Conservation (phyloP, 768 basidiomycete genomes). For the Boletus subcaerulescens region DNA sequence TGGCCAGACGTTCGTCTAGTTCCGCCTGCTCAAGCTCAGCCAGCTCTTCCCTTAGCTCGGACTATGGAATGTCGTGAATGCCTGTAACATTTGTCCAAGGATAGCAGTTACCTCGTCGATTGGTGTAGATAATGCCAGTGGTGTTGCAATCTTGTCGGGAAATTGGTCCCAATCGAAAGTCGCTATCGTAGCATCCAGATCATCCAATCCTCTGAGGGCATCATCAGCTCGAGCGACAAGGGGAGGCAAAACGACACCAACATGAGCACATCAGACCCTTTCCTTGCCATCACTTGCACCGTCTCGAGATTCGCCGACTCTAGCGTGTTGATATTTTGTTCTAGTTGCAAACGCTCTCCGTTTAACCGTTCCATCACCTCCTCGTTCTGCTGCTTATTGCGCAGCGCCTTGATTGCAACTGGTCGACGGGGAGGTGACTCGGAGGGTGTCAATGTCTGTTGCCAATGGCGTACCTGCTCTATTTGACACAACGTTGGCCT, state of each 20-base stretch:
- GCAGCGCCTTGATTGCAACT: constrained; percentile 88
- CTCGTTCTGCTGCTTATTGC: constrained; percentile 91
- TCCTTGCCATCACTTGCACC: constrained; percentile 97
- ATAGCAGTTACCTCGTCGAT: constrained; percentile 64
- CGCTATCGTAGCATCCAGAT: constrained; percentile 80
- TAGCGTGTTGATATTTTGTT: constrained; percentile 94
- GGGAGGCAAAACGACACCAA: constrained; percentile 41
- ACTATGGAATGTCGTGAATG: constrained; percentile 43
- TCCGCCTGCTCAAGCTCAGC: constrained; percentile 86
- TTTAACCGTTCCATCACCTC: constrained; percentile 80
- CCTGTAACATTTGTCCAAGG: not conserved
- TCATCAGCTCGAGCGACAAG: constrained; percentile 1
- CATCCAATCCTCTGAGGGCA: constrained; percentile 67
- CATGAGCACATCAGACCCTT: constrained; percentile 88
- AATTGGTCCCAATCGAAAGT: too few relatives aligned
- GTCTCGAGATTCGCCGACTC: constrained; percentile 98
- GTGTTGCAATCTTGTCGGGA: too few relatives aligned
- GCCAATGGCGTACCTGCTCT: constrained; percentile 67
- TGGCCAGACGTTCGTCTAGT: constrained; percentile 78
- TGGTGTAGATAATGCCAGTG: constrained; percentile 70
- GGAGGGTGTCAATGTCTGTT: not conserved
- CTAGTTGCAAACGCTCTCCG: constrained; percentile 85
- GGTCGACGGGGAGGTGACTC: constrained; percentile 13
- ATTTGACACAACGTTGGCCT: constrained; percentile 89
- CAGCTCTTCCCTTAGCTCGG: constrained; percentile 76